A percentile compares a stretch with the other conserved stretches of the same genome.
Conservation (phyloP, 352 stramenopile species). For the Elongisporangium undulatum region DNA sequence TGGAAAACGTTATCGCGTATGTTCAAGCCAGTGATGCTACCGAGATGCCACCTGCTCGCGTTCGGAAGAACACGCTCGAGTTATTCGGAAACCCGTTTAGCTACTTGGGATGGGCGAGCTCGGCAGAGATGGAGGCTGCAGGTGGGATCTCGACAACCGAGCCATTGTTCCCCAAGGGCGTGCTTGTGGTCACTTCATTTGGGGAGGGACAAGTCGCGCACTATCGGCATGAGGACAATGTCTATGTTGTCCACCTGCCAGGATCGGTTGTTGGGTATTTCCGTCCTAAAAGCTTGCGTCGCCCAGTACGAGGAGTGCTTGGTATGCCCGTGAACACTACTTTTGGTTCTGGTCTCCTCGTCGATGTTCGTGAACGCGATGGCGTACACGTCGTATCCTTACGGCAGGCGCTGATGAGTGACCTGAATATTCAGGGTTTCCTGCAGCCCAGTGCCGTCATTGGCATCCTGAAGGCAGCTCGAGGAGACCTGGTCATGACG, state of each 20-base stretch:
- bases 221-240: slow-evolving; percentile 37
- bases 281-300: slow-evolving; percentile 17
- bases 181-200: slow-evolving; percentile 60
- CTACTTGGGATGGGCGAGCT: slow-evolving; percentile 38
- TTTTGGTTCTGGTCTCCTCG: slow-evolving; percentile 62
- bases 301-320: slow-evolving; percentile 46
- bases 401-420: slow-evolving; percentile 41
- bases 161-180: slow-evolving; percentile 35
- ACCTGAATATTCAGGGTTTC: slow-evolving; percentile 47
- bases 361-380: slow-evolving; percentile 52
- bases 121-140: background rate
- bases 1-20: slow-evolving; percentile 37
- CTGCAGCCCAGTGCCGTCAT: slow-evolving; percentile 53
- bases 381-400: slow-evolving; percentile 69
- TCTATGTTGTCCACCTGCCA: slow-evolving; percentile 54
- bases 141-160: slow-evolving; percentile 1
- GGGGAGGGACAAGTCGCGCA: slow-evolving; percentile 50
- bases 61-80: slow-evolving; percentile 63
- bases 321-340: slow-evolving; percentile 62
- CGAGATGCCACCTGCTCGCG: slow-evolving; percentile 21
- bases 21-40: slow-evolving; percentile 36
- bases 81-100: slow-evolving; percentile 66
- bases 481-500: slow-evolving; percentile 77
- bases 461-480: slow-evolving; percentile 52
- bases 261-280: slow-evolving; percentile 48